phyloP scores from a whole-genome alignment of 148 eudicot genomes.

The Fagopyrum tataricum region DNA sequence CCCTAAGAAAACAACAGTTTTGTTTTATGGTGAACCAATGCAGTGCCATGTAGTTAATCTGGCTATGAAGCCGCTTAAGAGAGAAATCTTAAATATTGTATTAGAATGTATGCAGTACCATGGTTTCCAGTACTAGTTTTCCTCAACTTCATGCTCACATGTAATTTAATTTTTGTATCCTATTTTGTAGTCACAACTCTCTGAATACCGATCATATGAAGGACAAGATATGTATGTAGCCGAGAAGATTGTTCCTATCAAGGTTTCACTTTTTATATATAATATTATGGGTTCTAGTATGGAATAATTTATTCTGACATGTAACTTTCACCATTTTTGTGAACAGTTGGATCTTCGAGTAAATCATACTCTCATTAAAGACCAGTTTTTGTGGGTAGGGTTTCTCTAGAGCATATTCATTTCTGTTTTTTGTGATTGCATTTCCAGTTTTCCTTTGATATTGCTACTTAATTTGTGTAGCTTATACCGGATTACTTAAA shows the following conservation, averaged over 20 bases:
- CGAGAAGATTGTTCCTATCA: slow-evolving; percentile 89
- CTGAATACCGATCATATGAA: slow-evolving; percentile 78
- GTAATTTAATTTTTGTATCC: slow-evolving; percentile 8
- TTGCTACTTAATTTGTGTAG: not conserved
- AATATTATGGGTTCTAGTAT: not conserved
- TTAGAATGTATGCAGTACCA: not conserved
- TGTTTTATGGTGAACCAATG: not conserved
- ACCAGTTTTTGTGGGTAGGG: slow-evolving; percentile 94
- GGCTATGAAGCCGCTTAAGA: not conserved
- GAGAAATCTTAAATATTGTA: not conserved
- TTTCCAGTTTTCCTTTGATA: not conserved
- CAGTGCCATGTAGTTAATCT: not conserved
- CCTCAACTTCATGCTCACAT: not conserved
- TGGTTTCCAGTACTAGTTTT: not conserved
- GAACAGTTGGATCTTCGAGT: slow-evolving; percentile 89
- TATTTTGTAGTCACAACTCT: slow-evolving; percentile 60
- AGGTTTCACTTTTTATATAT: slow-evolving; percentile 34
- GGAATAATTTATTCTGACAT: not conserved
- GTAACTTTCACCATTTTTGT: not conserved
- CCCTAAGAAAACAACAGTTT: not conserved
- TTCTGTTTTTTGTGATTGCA: not conserved
- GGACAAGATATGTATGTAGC: slow-evolving; percentile 94
- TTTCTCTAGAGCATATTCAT: not conserved
- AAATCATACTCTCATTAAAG: slow-evolving; percentile 81
- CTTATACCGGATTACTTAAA: slow-evolving; percentile 12